Conservation (phyloP, 345 rosid genomes). For the Camelina laxa region DNA sequence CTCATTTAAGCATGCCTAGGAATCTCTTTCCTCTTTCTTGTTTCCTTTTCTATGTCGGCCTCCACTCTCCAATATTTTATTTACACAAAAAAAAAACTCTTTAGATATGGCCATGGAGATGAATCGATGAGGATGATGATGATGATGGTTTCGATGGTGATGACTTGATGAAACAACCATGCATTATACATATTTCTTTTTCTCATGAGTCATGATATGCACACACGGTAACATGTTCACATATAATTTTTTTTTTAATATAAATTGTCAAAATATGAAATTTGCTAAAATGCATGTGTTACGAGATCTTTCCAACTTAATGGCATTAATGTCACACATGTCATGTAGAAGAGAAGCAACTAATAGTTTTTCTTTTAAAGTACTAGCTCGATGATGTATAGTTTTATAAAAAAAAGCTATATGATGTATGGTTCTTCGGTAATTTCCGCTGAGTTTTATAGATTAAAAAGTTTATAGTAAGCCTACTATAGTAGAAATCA, state of each 20-base stretch:
- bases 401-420: too few species aligned
- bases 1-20: constrained; percentile 49
- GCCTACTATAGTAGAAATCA: too few species aligned
- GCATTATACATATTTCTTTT: constrained; percentile 15
- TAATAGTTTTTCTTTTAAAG: too few species aligned
- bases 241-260: neutral
- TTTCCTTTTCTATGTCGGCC: constrained; percentile 41
- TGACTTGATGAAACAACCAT: constrained; percentile 21
- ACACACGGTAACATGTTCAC: neutral
- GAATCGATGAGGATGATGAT: neutral
- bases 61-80: constrained; percentile 21
- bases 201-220: constrained; percentile 13
- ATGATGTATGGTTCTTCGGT: too few species aligned
- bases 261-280: neutral
- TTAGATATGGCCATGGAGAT: neutral
- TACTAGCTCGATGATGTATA: too few species aligned
- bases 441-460: too few species aligned
- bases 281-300: neutral
- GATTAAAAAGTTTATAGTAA: too few species aligned
- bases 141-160: neutral
- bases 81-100: neutral
- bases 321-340: neutral
- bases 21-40: constrained; percentile 34
- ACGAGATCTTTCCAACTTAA: neutral
- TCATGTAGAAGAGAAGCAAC: neutral